A percentile compares a stretch with the other conserved stretches of the same genome.
Conservation (phyloP, 345 rosid genomes). For the Gossypioides kirkii region DNA sequence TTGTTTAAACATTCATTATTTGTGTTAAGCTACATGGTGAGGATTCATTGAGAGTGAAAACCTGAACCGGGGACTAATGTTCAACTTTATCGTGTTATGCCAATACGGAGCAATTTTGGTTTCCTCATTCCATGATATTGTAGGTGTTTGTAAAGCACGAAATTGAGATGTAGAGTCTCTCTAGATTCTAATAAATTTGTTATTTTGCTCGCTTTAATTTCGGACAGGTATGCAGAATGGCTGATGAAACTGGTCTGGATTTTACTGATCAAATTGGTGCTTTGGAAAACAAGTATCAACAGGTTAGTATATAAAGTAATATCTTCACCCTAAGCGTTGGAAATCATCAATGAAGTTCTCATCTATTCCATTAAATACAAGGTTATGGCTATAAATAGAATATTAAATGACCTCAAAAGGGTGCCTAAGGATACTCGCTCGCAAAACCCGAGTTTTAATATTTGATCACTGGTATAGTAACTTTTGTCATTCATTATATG, state of each 20-base stretch:
- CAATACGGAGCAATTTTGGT: background rate
- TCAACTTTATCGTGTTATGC: background rate
- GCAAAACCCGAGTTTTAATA: background rate
- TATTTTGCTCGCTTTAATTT: constrained; percentile 6
- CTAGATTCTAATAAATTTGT: background rate
- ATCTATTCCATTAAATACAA: background rate
- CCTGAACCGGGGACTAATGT: background rate
- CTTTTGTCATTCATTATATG: background rate
- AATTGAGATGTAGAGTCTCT: background rate
- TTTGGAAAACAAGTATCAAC: constrained; percentile 29
- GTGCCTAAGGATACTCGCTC: background rate
- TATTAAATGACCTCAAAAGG: background rate
- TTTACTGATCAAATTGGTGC: constrained; percentile 25
- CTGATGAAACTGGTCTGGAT: constrained; percentile 31
- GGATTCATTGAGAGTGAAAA: background rate
- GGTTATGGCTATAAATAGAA: background rate
- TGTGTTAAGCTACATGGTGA: background rate
- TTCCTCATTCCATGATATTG: background rate
- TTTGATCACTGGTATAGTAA: background rate
- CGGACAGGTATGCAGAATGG: constrained; percentile 26
- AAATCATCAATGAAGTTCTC: background rate
- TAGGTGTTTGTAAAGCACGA: background rate
- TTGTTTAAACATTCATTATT: background rate
- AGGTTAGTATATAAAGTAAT: constrained; percentile 14
- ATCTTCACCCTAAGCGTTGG: background rate